Evolutionary conservation across 73 alveolate species (phyloP).

Genomic region (Uronychia setigera): DNA sequence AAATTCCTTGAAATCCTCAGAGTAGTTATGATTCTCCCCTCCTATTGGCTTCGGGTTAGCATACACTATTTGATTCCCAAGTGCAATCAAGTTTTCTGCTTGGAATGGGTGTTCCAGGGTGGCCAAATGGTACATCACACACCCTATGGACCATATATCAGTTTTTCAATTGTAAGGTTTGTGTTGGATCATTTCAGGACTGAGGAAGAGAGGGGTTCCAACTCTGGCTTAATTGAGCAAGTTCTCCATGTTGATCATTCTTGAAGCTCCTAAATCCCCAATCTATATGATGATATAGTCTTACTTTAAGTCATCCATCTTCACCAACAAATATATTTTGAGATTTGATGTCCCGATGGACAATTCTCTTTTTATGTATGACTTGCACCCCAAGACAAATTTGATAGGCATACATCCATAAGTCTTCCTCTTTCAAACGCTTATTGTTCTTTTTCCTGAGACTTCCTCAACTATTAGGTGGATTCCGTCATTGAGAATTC

Average conservation of each 20-base stretch:
- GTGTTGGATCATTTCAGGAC: constrained; percentile 1
- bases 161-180: background rate
- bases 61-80: constrained; percentile 25
- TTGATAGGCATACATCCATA: constrained; percentile 34
- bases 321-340: constrained; percentile 64
- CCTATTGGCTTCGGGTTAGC: constrained; percentile 25
- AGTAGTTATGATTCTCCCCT: background rate
- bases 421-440: constrained; percentile 19
- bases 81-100: background rate
- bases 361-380: constrained; percentile 56
- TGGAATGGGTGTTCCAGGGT: constrained; percentile 37
- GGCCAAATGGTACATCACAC: constrained; percentile 25
- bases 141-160: constrained; percentile 6
- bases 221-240: constrained; percentile 23
- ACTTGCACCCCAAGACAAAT: constrained; percentile 15
- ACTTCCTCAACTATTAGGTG: constrained; percentile 22
- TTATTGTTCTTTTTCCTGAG: constrained; percentile 19
- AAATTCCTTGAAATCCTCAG: constrained; percentile 6
- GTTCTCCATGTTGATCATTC: constrained; percentile 4
- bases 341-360: constrained; percentile 78
- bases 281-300: constrained; percentile 4
- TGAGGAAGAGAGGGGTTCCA: constrained; percentile 9
- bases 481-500: no score
- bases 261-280: constrained; percentile 40
- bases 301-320: constrained; percentile 64